Base-by-base conservation (phyloP, 768 basidiomycete genomes). In the Russula griseocarnosa region DNA sequence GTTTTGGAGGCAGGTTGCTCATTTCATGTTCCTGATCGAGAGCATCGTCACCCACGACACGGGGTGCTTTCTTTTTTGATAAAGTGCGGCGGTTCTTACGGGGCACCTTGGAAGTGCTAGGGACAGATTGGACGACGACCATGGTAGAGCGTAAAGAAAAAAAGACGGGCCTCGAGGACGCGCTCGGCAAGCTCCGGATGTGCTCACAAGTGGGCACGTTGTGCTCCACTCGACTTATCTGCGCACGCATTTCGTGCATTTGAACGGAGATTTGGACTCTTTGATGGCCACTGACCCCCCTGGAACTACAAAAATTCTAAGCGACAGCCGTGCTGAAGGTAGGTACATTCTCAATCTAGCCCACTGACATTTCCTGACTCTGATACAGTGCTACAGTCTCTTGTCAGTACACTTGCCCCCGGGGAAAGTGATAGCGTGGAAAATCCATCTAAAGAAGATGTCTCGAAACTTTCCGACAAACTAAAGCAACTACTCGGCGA, bases 401-500 rank as follows among this genome's bases (percentile, higher is more conserved):
- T 81, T 52, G 70, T 80, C 32, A 68, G 63, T 42, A 77, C 79
- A 13, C 70, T 81, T 20, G 71, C 74, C 1, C 71, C 74, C 18
- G 71, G 36, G 13, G 47, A 64, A 34, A 46, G 40, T 16, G 5
- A 30, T 3, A 44, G 58, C 10, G 61, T 58, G 11, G 68, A 56
- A 32, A 78, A 77, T 34, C 63, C 82, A 44, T 76, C 79, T 22
- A 71, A 78, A 54, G 82, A 84, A 55, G 82, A 82, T 58, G 73
- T 84, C 24, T 74, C 76, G 63, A 81, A 75, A 64, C 71, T 91
- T 26, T 83, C 86, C 3, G 79, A 84, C 60, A 87, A 81, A 71
- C 75, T 91, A 14, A 78, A 76, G 20, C 79, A 88, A 67, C 71
- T 91, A 20, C 75, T 87, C 24, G 83, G 81, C 16, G 77, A 79